phyloP scores from a whole-genome alignment of 768 basidiomycete species.

The Mycena epipterygia region DNA sequence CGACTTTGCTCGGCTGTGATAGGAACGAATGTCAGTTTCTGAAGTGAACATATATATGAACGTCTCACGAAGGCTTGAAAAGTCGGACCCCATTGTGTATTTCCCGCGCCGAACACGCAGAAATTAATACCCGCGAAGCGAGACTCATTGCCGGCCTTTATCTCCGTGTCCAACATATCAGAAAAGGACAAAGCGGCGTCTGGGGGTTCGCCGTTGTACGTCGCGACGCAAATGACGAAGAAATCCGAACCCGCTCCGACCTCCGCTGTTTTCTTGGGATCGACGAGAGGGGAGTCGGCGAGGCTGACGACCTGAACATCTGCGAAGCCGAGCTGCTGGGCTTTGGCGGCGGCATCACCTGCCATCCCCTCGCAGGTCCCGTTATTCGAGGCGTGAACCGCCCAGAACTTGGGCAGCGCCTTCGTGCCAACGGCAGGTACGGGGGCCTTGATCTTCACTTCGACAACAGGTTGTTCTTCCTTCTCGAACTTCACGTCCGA shows the following conservation, averaged over 20 bases:
- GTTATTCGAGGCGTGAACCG: conserved; percentile 30
- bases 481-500: background rate
- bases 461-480: background rate
- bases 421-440: conserved; percentile 20
- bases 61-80: conserved; percentile 29
- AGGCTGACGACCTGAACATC: conserved; percentile 26
- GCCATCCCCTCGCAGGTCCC: conserved; percentile 32
- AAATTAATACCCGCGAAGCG: conserved; percentile 31
- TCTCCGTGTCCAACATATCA: conserved; percentile 26
- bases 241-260: conserved; percentile 24
- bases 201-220: conserved; percentile 34
- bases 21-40: background rate
- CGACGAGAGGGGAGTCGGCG: conserved; percentile 27
- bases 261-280: conserved; percentile 1
- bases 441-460: conserved; percentile 18
- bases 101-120: conserved; percentile 33
- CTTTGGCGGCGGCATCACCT: conserved; percentile 23
- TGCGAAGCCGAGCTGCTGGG: conserved; percentile 27
- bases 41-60: background rate
- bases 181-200: conserved; percentile 27
- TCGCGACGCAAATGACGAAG: conserved; percentile 29
- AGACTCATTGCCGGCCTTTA: conserved; percentile 20
- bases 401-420: conserved; percentile 26
- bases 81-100: conserved; percentile 34
- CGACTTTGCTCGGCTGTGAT: conserved; percentile 33